These are phyloP conservation scores for Pelargonium fulgidum DNA, from an alignment of 441 rosid genomes.

Conservation along the genomic window DNA sequence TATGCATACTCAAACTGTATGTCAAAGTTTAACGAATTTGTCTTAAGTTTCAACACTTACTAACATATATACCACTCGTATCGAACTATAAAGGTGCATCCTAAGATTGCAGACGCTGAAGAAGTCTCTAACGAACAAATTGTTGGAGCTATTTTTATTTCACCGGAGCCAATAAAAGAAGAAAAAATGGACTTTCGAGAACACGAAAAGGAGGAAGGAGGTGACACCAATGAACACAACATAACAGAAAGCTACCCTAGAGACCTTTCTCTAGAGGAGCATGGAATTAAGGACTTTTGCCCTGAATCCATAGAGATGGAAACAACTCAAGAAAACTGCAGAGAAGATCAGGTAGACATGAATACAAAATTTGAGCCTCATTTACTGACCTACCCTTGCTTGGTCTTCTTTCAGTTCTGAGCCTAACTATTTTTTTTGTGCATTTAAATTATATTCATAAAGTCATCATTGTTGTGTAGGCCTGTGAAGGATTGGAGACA, in stretches of 20 bases:
- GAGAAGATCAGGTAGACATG: constrained; percentile 16
- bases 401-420: neutral
- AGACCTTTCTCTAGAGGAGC: neutral
- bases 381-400: neutral
- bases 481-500: constrained; percentile 16
- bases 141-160: no score
- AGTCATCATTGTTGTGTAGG: constrained; percentile 12
- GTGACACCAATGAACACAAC: no score
- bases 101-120: no score
- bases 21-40: neutral
- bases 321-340: constrained; percentile 11
- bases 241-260: no score
- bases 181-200: no score
- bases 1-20: constrained; percentile 3
- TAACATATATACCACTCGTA: no score
- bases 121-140: no score
- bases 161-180: no score
- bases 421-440: neutral
- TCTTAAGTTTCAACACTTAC: no score
- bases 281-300: neutral
- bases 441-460: neutral
- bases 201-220: no score
- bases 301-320: constrained; percentile 9
- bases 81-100: no score
- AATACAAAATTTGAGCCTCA: neutral